Conservation (phyloP, 352 stramenopile species). For the Pythium scleroteichum region DNA sequence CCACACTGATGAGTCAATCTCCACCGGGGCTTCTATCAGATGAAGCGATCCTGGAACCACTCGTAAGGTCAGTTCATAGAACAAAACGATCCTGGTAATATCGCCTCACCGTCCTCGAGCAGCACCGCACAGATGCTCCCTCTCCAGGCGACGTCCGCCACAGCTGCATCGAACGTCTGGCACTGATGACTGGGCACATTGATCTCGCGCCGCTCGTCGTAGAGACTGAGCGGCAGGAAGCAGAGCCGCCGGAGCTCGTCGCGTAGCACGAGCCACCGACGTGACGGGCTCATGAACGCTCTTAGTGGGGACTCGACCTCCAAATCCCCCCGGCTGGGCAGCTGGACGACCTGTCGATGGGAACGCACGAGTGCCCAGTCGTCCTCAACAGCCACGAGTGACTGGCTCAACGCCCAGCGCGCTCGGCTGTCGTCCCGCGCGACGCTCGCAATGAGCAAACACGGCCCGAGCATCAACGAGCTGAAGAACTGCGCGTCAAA, state of each 20-base stretch:
- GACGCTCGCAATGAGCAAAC: conserved; percentile 25
- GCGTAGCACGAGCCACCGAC: background rate
- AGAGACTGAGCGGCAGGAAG: conserved; percentile 7
- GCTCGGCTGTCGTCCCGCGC: background rate
- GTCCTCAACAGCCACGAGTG: conserved; percentile 17
- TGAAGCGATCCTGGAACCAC: conserved; percentile 2
- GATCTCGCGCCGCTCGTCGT: background rate
- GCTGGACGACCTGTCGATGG: background rate
- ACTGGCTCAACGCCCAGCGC: background rate
- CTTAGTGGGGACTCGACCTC: background rate
- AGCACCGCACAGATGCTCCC: conserved; percentile 9
- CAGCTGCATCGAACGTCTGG: background rate
- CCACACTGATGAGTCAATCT: background rate
- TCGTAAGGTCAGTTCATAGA: background rate
- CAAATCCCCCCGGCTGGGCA: background rate
- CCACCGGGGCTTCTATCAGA: conserved; percentile 1
- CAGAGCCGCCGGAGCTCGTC: background rate
- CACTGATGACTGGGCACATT: background rate
- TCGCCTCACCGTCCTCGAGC: conserved; percentile 18
- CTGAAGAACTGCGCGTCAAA: conserved; percentile 19
- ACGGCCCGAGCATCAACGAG: conserved; percentile 29
- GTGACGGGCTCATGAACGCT: conserved; percentile 13
- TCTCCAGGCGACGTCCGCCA: conserved; percentile 17
- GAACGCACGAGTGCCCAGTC: conserved; percentile 20
- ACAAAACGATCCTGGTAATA: too few species aligned